Base-by-base conservation (phyloP, 1,284 basidiomycete genomes). In the Trichosporon asahii region DNA sequence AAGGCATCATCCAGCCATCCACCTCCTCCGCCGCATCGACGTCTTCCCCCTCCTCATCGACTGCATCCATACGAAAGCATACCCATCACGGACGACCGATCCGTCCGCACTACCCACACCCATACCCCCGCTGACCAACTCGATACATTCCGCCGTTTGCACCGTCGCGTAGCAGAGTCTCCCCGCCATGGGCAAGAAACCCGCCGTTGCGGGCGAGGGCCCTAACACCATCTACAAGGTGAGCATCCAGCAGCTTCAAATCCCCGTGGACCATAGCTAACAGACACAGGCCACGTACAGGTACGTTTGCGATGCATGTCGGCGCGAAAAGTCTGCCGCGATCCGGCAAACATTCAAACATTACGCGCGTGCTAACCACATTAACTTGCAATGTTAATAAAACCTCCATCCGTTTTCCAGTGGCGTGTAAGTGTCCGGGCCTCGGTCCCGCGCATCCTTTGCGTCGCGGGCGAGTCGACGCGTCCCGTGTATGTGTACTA, bases 381-480 rank as follows among this genome's bases (percentile, higher is more conserved):
- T 64, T 15, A n/a, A 31, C 33, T 15, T 12, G 14, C 68, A 12
- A 65, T 69, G 25, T 44, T 57, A 21, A 40, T 33, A 6, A 37
- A 11, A 37, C 35, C 35, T 15, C n/a, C 61, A 29, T 66, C 18
- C 60, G 9, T 57, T 60, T 53, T 66, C 65, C 73, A 84, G 83
- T 81, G 82, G 82, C 73, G 82, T 84, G 83, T 84, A 66, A 82
- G 83, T 82, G 49, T 53, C 40, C 37, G 4, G 14, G 14, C 46
- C 21, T 5, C n/a, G 18, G 6, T n/a, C 31, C 9, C 31, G 31
- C 31, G 27, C 60, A 31, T 29, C 60, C 60, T 31, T 61, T 33
- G 23, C 60, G 27, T 37, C 11, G 3, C 35, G 9, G 35, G 15
- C 11, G 31, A 9, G 23, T 12, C 49, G 9, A 23, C 18, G 21